Evolutionary conservation across 2,329 filamentous ascomycete genomes (phyloP), one percentile per base, ranked within the genome.

Genomic region (Pseudocercospora crystallina): DNA sequence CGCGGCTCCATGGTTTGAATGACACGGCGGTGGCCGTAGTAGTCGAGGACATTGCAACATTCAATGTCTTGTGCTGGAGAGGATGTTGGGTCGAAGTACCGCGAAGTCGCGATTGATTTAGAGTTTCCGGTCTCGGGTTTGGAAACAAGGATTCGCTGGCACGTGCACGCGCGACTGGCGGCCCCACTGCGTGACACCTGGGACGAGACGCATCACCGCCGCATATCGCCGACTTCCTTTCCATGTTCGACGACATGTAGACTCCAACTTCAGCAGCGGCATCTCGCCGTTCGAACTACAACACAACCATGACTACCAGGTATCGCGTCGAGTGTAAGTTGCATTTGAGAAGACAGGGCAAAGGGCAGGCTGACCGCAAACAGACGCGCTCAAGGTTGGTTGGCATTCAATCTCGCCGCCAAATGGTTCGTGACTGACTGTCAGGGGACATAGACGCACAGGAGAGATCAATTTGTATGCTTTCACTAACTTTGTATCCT

Each of bases 391-490:
- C 64, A 84, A 84, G 77, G 81, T 82, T 66, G 56, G 74, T 66
- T 35, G 31, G 32, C 15, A 17, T 13, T 26, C 30, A 26, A 36
- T 13, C 31, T 30, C 26, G 26, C 12, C 14, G 29, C 8, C n/a
- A 5, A 29, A 15, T 15, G n/a, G 31, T 13, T 42, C 13, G 36
- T 11, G 15, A 20, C 50, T 51, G 11, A 52, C 34, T 31, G 32
- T 39, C 20, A 26, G 20, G 20, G 20, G 78, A n/a, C 82, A 65
- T 83, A 95, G 80, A 92, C 90, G 45, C 91, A 96, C 75, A 83
- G 91, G 48, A 80, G 91, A 68, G 91, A 96, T 69, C 91, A 96
- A 70, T 83, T 96, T 64, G 90, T 90, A 72, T 79, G 87, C 13
- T 9, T 29, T 12, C 30, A 17, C 15, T 14, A 1, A 15, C 11